Evolutionary conservation across 805 yeast genomes (phyloP).

Genomic region (Wickerhamomyces strasburgensis): DNA sequence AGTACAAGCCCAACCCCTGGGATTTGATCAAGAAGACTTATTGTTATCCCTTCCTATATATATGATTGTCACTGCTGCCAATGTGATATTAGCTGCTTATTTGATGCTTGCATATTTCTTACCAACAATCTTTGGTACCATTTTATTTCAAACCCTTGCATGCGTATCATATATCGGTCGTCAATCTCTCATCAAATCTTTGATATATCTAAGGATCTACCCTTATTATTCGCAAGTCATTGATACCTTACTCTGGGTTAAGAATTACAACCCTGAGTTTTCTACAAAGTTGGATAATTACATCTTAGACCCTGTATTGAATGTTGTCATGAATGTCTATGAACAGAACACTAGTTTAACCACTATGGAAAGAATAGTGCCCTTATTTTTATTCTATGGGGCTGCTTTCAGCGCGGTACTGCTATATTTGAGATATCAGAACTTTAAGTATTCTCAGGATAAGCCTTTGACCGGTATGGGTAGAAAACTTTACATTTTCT

Average conservation of each 20-base stretch:
- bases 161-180: slow-evolving; percentile 5
- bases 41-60: slow-evolving; percentile 13
- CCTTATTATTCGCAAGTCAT: not conserved
- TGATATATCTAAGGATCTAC: not conserved
- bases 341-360: slow-evolving; percentile 26
- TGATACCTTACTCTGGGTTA: not conserved
- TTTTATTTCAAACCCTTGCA: slow-evolving; percentile 18
- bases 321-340: slow-evolving; percentile 18
- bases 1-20: slow-evolving; percentile 1
- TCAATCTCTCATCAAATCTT: slow-evolving; percentile 4
- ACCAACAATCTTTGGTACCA: slow-evolving; percentile 43
- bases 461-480: slow-evolving; percentile 46
- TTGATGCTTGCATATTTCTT: slow-evolving; percentile 39
- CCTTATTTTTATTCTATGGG: slow-evolving; percentile 33
- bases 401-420: slow-evolving; percentile 25
- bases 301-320: slow-evolving; percentile 19
- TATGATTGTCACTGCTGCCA: slow-evolving; percentile 22
- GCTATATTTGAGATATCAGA: slow-evolving; percentile 26
- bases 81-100: slow-evolving; percentile 29
- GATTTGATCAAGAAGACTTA: slow-evolving; percentile 16
- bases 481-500: slow-evolving; percentile 45
- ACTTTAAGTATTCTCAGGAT: slow-evolving; percentile 24
- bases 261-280: slow-evolving; percentile 4
- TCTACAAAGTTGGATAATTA: slow-evolving; percentile 2
- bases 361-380: slow-evolving; percentile 33